Conservation (phyloP, 169 alveolate genomes). For the Plasmodium vinckei region DNA sequence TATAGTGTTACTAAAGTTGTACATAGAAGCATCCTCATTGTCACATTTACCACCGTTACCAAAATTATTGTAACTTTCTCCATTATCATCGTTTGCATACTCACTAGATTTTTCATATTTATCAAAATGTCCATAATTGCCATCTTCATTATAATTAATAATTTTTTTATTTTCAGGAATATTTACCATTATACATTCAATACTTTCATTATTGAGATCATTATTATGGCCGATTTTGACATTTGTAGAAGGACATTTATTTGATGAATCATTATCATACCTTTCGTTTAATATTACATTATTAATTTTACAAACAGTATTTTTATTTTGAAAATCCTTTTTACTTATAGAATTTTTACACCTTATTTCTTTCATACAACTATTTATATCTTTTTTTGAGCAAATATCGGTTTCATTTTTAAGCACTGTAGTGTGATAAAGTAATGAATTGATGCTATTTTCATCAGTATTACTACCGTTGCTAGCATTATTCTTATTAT, state of each 20-base stretch:
- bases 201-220: too few relatives aligned
- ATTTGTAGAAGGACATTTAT: background rate
- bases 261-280: constrained; percentile 4
- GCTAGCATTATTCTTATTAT: background rate
- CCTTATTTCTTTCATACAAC: constrained; percentile 5
- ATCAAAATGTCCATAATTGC: too few relatives aligned
- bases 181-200: too few relatives aligned
- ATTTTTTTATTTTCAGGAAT: too few relatives aligned
- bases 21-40: constrained; percentile 27
- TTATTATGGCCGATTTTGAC: too few relatives aligned
- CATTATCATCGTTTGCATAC: too few relatives aligned
- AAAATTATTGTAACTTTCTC: too few relatives aligned
- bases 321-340: constrained; percentile 13
- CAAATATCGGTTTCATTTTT: constrained; percentile 17
- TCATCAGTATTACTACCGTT: too few relatives aligned
- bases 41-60: background rate
- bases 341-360: constrained; percentile 16
- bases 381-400: constrained; percentile 23
- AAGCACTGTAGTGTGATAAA: too few relatives aligned
- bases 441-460: too few relatives aligned
- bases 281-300: background rate
- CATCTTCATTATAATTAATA: too few relatives aligned
- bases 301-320: constrained; percentile 21
- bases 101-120: too few relatives aligned
- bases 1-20: constrained; percentile 20